phyloP scores from a whole-genome alignment of 75 land plant genomes.

The Selaginella tamariscina region DNA sequence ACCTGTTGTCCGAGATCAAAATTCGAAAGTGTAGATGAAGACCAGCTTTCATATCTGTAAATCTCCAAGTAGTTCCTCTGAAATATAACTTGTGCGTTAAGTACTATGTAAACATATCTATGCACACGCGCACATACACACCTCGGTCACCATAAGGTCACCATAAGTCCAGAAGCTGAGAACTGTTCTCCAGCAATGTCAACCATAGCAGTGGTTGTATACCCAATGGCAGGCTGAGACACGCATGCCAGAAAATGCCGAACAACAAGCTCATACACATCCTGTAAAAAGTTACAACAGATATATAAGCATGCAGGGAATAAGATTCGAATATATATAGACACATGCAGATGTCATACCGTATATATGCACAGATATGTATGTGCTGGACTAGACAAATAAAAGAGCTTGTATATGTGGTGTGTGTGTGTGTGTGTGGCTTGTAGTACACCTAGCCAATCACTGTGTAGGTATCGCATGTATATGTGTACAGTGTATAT shows the following conservation, averaged over 20 bases:
- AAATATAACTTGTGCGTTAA: too few relatives aligned
- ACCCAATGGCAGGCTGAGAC: conserved; percentile 91
- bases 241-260: conserved; percentile 98
- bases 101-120: too few relatives aligned
- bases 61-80: conserved; percentile 95
- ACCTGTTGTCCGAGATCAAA: conserved; percentile 79
- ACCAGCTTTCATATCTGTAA: conserved; percentile 83
- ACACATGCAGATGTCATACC: too few relatives aligned
- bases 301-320: too few relatives aligned
- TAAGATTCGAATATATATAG: too few relatives aligned
- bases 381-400: too few relatives aligned
- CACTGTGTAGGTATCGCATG: too few relatives aligned
- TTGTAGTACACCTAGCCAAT: too few relatives aligned
- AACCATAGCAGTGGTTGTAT: conserved; percentile 76
- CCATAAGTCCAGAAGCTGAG: conserved; percentile 70
- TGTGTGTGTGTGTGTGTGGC: too few relatives aligned
- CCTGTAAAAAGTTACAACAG: conserved; percentile 50
- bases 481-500: too few relatives aligned
- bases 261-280: conserved; percentile 84
- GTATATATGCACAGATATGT: too few relatives aligned
- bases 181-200: conserved; percentile 94
- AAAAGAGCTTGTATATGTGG: too few relatives aligned
- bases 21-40: conserved; percentile 63
- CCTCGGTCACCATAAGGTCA: conserved; percentile 64
- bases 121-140: conserved; percentile 26